phyloP scores from a whole-genome alignment of 2,329 filamentous ascomycete genomes.

The Thyridium curvatum region DNA sequence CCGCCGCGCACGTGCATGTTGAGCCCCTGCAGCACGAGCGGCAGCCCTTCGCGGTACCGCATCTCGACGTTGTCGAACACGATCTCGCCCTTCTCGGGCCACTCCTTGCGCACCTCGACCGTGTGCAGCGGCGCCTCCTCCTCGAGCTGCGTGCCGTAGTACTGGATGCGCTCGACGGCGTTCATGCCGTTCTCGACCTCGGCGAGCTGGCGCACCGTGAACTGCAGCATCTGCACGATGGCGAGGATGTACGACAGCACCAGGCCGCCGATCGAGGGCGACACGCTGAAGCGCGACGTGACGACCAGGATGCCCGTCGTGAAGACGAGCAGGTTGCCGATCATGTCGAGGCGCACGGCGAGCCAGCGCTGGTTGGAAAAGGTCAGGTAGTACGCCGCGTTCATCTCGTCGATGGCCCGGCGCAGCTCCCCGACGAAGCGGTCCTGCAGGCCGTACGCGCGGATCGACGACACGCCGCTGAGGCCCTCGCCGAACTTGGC shows the following conservation, averaged over 20 bases:
- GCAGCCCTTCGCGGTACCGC: slow-evolving; percentile 67
- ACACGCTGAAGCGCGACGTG: slow-evolving; percentile 79
- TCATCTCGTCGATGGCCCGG: slow-evolving; percentile 79
- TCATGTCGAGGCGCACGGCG: slow-evolving; percentile 73
- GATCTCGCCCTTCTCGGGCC: slow-evolving; percentile 85
- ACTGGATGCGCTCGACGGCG: slow-evolving; percentile 82
- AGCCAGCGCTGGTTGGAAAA: slow-evolving; percentile 96
- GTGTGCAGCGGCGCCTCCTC: slow-evolving; percentile 84
- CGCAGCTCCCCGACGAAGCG: slow-evolving; percentile 68
- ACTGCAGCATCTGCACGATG: slow-evolving; percentile 94
- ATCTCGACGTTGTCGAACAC: slow-evolving; percentile 70
- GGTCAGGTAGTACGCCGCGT: slow-evolving; percentile 88
- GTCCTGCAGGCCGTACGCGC: slow-evolving; percentile 77
- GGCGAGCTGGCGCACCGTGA: slow-evolving; percentile 86
- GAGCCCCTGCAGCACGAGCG: slow-evolving; percentile 65
- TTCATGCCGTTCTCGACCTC: slow-evolving; percentile 99
- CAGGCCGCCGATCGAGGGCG: slow-evolving; percentile 78
- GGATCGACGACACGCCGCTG: slow-evolving; percentile 75
- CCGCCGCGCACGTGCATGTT: slow-evolving; percentile 67
- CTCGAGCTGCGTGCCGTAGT: slow-evolving; percentile 82
- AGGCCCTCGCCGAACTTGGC: slow-evolving; percentile 88
- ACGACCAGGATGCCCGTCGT: slow-evolving; percentile 85
- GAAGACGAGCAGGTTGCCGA: slow-evolving; percentile 81
- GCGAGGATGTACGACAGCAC: slow-evolving; percentile 89
- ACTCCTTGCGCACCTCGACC: slow-evolving; percentile 62